Evolutionary conservation across 768 basidiomycete genomes (phyloP), one percentile per base, ranked within the genome.

Genomic region (Collybia nuda): DNA sequence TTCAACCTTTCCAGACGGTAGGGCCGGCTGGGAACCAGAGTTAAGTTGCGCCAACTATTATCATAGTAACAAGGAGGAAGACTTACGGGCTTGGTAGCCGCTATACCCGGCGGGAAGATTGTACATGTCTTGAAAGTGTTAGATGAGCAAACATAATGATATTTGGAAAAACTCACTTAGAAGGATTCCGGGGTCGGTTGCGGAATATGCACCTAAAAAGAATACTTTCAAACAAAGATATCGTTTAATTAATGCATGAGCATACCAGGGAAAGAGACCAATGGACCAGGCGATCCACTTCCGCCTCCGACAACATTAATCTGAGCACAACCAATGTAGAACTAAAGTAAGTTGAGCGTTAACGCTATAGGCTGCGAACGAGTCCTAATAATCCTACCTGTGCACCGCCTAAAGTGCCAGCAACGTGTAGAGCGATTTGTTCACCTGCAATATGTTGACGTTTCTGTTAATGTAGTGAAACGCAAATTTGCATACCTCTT

Each of bases 321-420:
- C 37, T 71, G 68, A 5, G 67, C 71, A 47, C 71, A 72, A n/a
- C 59, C 63, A 44, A 72, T 58, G 45, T 72, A 72, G 54, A 69
- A 65, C 66, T 71, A 52, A 6, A 38, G 24, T 14, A 17, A 17
- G 8, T 5, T 3, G 5, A 17, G 12, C 17, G n/a, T 21, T 11
- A 18, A 17, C 23, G 17, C 1, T 26, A 35, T n/a, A 24, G 14
- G 15, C 8, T 26, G 40, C 18, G 18, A 11, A 49, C 17, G 38
- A 14, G 23, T 8, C 8, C 5, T 40, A 18, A 6, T 2, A 15
- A n/a, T 40, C 32, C 39, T 23, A 62, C 66, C 51, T 69, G 69
- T 22, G 70, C 68, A 6, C 66, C 67, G 15, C 59, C 64, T 19
- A 50, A 40, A 9, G 55, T 62, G 2, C 58, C 51, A 5, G 67